Evolutionary conservation across 2,329 filamentous ascomycete species (phyloP), one percentile per base, ranked within the genome.

Genomic region (Cryphonectria radicalis): DNA sequence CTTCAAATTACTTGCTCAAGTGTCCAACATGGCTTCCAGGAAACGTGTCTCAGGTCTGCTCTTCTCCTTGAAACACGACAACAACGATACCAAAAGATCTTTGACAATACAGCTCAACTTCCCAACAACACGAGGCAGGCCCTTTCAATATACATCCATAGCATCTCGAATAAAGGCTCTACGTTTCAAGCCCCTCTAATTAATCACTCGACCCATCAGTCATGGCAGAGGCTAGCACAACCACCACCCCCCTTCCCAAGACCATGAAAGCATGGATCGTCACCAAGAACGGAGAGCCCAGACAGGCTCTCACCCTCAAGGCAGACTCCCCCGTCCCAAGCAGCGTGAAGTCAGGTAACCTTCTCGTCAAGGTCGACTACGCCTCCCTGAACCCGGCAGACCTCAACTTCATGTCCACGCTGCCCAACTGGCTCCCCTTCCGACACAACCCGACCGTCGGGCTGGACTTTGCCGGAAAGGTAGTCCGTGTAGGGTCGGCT

Each of bases 381-480:
- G 78, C 80, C 4, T 76, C 80, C 19, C 77, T 82, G 64, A 82
- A 83, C 73, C 81, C 80, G 17, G 80, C 76, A 69, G 80, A 82
- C 72, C 67, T 79, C 10, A 75, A 79, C 63, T 76, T 78, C 67
- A 79, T 82, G 73, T 53, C 50, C 37, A 64, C 74, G 37, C 73
- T 82, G 46, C 77, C 77, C 14, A 73, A 76, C 11, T 77, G 78
- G 74, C 63, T 80, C 14, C 80, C 79, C 17, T 80, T 79, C 62
- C 77, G 79, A 6, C 74, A 75, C 46, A 69, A 72, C 11, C 73
- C 79, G n/a, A 77, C 77, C 1, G 77, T 79, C 0, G 78, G 77
- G 8, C 75, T 81, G 25, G 81, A 82, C 72, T 79, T 82, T 67
- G 76, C 74, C 57, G 81, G 79, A 57, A 76, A 76, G 65, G 74